Base-by-base conservation (phyloP, 2,329 filamentous ascomycete genomes). In the Ilyonectria sp. region DNA sequence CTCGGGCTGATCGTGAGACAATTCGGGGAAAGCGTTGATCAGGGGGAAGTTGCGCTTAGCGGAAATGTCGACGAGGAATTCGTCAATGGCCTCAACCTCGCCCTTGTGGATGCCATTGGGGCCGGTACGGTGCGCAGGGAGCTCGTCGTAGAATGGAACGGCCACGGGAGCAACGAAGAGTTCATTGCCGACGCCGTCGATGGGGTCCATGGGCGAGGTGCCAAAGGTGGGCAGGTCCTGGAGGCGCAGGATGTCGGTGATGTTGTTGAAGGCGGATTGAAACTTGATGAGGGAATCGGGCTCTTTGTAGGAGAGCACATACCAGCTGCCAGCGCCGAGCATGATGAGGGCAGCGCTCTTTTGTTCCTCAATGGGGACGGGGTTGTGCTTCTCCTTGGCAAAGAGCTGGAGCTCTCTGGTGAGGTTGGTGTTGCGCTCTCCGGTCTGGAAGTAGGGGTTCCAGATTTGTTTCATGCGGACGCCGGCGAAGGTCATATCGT, bases 381-480 rank as follows among this genome's bases (percentile, higher is more conserved):
- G 68, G 44, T 65, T 47, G 33, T 69, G 69, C 40, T 75, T 75
- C 29, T 75, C 71, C 7, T 68, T 15, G 33, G 61, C 62, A 11
- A 75, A 71, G n/a, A 69, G 53, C 9, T 73, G 15, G 21, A 79
- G 70, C 49, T 77, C 69, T 15, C 71, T 60, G 3, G 63, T 70
- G 0, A 78, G 63, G 35, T 70, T 59, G 15, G 63, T 54, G 68
- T 68, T 72, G 60, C 56, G 82, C 15, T 79, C 73, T 26, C 61
- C 60, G 7, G 81, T 74, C 75, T 91, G 88, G 26, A 91, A 80
- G 79, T 82, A 90, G 0, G 90, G 90, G 76, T 92, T 89, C 88
- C 89, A 92, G 11, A 90, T 76, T 69, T 90, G 91, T 53, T 87
- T 80, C 29, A 91, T 71, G 31, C 75, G 82, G 2, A 88, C 81